Conservation (phyloP, 805 yeast genomes). For the Candida corydali region DNA sequence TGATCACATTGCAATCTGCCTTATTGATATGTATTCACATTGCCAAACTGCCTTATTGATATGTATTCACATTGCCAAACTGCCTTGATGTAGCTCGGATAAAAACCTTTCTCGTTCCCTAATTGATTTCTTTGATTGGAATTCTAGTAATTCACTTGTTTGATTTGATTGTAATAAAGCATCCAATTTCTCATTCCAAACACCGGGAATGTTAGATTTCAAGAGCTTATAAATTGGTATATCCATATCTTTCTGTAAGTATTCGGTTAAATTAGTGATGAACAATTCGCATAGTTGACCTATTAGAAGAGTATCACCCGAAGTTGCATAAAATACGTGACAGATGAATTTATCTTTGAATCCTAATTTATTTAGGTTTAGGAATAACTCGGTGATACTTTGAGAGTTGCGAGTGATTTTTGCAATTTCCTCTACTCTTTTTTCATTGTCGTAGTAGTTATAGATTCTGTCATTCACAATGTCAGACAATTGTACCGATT, state of each 20-base stretch:
- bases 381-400: constrained; percentile 3
- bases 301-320: constrained; percentile 11
- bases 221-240: constrained; percentile 8
- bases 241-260: constrained; percentile 1
- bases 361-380: constrained; percentile 12
- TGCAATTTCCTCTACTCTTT: constrained; percentile 1
- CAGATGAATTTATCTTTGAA: constrained; percentile 17
- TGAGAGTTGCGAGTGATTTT: neutral
- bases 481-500: constrained; percentile 6
- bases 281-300: constrained; percentile 8
- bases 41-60: no score
- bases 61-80: neutral
- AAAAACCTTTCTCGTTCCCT: constrained; percentile 2
- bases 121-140: neutral
- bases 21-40: no score
- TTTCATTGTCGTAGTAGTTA: neutral
- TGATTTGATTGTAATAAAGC: constrained; percentile 6
- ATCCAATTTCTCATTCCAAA: constrained; percentile 14
- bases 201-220: constrained; percentile 9
- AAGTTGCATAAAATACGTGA: constrained; percentile 14
- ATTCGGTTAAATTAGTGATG: constrained; percentile 7
- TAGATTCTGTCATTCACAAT: constrained; percentile 2
- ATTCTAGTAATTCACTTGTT: constrained; percentile 4
- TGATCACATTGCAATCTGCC: no score
- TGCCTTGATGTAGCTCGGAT: neutral